Evolutionary conservation across 176 grass and related monocot species (phyloP), one percentile per base, ranked within the genome.

Genomic region (Neostapfia colusana): DNA sequence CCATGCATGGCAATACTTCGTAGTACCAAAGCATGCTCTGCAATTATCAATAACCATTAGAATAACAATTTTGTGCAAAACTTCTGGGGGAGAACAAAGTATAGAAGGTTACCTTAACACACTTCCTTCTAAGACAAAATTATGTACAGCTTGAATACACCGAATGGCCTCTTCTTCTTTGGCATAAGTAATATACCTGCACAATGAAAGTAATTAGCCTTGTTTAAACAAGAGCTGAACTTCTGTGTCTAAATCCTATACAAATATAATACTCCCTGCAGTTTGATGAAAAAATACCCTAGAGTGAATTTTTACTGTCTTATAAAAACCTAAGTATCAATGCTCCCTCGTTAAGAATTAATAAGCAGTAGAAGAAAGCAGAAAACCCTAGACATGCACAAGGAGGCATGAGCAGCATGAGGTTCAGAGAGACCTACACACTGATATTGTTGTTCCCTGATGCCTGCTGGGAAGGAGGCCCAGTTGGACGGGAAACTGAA

Each of bases 1-100:
- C 96, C 96, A 99, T 75, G 92, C 91, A 85, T 92, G 92, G 69
- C 96, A 99, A 74, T 99, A 99, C 78, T 99, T 99, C 48, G 96
- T 99, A 77, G 96, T 99, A 64, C 96, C 96, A 73, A 99, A 99
- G 60, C 96, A 99, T 67, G 91, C 96, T 84, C 92, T 95, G 82
- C 53, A 86, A 91, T 18, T 46, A 20, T 56, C 27, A 72, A 81
- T 20, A 70, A 65, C 10, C 44, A 76, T 62, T 79, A 72, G 50
- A 84, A 28, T 51, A 67, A 44, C 23, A 24, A 68, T 28, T 43
- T 37, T 70, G 50, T 44, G 35, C 48, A 60, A 81, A 85, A 44
- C 51, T 44, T 69, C 20, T 65, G 49, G 1, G 75, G 81, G 46
- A 83, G 40, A 85, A 62, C 24, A 87, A 59, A 28, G 53, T 69